Conservation (phyloP, 2,329 filamentous ascomycete genomes). For the Fusarium sororula region DNA sequence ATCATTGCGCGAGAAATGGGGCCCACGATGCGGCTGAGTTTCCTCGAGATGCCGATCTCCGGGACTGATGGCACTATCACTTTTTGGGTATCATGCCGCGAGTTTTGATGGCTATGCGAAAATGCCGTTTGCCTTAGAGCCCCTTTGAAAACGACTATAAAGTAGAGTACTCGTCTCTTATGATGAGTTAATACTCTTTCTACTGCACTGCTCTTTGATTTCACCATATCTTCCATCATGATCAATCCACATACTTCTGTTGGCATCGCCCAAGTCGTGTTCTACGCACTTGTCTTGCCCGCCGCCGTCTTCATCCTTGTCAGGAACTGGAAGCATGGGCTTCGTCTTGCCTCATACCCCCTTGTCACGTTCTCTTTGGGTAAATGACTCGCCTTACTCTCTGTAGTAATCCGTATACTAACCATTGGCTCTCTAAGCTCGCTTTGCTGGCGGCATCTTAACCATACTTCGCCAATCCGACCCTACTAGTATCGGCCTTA, state of each 20-base stretch:
- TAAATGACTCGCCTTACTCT: rapidly evolving
- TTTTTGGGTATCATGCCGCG: background rate
- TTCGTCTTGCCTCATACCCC: background rate
- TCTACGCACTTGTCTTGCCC: background rate
- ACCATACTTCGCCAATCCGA: background rate
- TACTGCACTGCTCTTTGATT: too few relatives aligned
- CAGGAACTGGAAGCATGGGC: background rate
- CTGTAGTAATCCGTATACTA: rapidly evolving
- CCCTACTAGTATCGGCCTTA: background rate
- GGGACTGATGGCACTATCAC: background rate
- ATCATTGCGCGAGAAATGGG: slow-evolving; percentile 4
- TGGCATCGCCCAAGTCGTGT: background rate
- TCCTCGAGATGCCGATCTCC: background rate
- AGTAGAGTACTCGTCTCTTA: rapidly evolving
- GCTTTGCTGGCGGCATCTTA: background rate
- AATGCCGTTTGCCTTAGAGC: background rate
- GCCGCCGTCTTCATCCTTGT: background rate
- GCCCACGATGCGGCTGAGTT: background rate
- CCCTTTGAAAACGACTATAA: background rate
- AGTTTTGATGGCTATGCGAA: background rate
- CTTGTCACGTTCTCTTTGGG: background rate
- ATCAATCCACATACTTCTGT: background rate
- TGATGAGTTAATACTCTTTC: too few relatives aligned
- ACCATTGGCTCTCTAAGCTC: background rate
- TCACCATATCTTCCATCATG: background rate